Conservation (phyloP, 2,329 filamentous ascomycete species). For the Bertia moriformis region DNA sequence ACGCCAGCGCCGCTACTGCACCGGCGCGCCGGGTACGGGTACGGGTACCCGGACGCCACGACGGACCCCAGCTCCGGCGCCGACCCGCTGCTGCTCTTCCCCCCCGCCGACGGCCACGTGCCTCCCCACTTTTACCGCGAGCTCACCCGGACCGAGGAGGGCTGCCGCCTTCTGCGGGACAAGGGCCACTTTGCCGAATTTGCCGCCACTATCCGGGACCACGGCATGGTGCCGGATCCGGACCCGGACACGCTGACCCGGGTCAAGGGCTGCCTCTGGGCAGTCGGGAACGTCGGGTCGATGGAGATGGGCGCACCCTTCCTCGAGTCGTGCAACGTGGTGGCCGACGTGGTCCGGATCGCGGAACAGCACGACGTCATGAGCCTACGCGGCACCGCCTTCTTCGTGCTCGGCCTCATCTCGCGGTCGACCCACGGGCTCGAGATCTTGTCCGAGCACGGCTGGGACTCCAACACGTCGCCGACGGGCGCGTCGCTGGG, state of each 20-base stretch:
- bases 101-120: conserved; percentile 42
- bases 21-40: conserved; percentile 44
- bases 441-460: conserved; percentile 75
- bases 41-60: conserved; percentile 36
- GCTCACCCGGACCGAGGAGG: conserved; percentile 79
- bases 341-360: conserved; percentile 74
- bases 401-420: conserved; percentile 87
- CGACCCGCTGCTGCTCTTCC: too few species aligned
- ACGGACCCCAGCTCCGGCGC: too few species aligned
- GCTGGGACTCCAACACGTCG: conserved; percentile 86
- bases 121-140: conserved; percentile 98
- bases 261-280: conserved; percentile 94
- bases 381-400: conserved; percentile 86
- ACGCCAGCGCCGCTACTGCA: conserved; percentile 29
- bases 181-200: conserved; percentile 97
- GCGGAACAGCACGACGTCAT: conserved; percentile 78
- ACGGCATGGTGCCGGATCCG: conserved; percentile 70
- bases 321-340: conserved; percentile 76
- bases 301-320: conserved; percentile 96
- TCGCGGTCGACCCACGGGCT: conserved; percentile 83
- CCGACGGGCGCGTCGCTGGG: conserved; percentile 70
- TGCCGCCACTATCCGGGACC: conserved; percentile 71
- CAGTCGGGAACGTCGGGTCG: conserved; percentile 90
- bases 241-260: conserved; percentile 78
- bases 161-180: conserved; percentile 74